These are phyloP conservation scores for Hypoxylon sp. DNA, from an alignment of 2,329 filamentous ascomycete species.

Conservation along the genomic window DNA sequence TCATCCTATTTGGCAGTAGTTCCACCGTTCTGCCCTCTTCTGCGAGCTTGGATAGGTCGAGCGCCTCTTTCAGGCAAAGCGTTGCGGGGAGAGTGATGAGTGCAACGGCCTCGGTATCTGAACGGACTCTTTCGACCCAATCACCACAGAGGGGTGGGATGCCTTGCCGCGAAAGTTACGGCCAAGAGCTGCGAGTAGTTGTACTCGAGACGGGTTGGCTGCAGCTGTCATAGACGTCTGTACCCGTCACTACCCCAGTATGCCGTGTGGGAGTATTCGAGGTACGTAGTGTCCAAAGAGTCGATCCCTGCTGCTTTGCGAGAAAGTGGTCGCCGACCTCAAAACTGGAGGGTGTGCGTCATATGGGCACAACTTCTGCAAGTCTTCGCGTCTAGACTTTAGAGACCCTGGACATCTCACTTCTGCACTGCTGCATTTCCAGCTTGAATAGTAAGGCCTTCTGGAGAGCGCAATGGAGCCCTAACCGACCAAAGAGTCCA, in stretches of 20 bases:
- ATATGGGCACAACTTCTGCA: slow-evolving; percentile 46
- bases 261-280: slow-evolving; percentile 42
- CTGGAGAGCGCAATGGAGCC: slow-evolving; percentile 26
- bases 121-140: slow-evolving; percentile 40
- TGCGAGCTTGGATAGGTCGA: slow-evolving; percentile 41
- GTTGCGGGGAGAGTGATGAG: slow-evolving; percentile 43
- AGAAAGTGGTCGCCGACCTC: slow-evolving; percentile 44
- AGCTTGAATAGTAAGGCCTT: slow-evolving; percentile 36
- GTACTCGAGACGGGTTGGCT: slow-evolving; percentile 42
- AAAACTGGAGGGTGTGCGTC: slow-evolving; percentile 44
- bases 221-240: slow-evolving; percentile 40
- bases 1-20: slow-evolving; percentile 44
- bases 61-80: slow-evolving; percentile 45
- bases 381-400: slow-evolving; percentile 46
- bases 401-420: slow-evolving; percentile 40
- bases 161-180: slow-evolving; percentile 44
- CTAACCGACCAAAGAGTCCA: slow-evolving; percentile 19
- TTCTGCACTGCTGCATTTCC: slow-evolving; percentile 35
- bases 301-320: slow-evolving; percentile 45
- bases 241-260: slow-evolving; percentile 34
- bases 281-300: slow-evolving; percentile 41
- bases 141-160: slow-evolving; percentile 34
- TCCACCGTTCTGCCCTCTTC: slow-evolving; percentile 37
- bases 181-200: slow-evolving; percentile 46
- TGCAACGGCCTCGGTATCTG: slow-evolving; percentile 45